Evolutionary conservation across 2,329 filamentous ascomycete genomes (phyloP).

Genomic region (Neofusicoccum sp.): DNA sequence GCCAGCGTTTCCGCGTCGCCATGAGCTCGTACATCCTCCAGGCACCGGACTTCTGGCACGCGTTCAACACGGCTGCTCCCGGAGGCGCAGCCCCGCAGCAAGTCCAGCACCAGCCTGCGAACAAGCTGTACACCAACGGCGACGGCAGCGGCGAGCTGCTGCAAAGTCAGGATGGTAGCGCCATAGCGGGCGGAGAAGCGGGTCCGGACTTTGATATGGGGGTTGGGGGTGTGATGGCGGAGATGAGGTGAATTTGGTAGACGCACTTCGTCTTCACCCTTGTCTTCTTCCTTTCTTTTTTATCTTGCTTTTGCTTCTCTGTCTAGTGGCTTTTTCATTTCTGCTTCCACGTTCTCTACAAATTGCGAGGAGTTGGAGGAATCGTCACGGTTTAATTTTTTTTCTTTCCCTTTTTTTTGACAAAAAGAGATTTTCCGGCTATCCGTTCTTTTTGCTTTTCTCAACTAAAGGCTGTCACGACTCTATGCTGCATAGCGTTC

Average conservation of each 20-base stretch:
- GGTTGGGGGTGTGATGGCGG: not conserved
- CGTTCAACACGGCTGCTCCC: conserved; percentile 46
- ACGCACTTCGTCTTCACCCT: too few species aligned
- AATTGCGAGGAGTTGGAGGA: not conserved
- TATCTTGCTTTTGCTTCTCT: too few species aligned
- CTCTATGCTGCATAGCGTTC: conserved; percentile 15
- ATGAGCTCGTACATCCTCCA: conserved; percentile 88
- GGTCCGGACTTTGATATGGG: conserved; percentile 3
- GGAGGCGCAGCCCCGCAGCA: not conserved
- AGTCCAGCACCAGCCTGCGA: not conserved
- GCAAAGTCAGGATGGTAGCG: not conserved
- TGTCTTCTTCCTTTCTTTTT: too few species aligned
- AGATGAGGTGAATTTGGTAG: not conserved
- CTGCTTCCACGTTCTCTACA: too few species aligned
- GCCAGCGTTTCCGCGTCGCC: conserved; percentile 89
- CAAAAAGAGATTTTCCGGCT: too few species aligned
- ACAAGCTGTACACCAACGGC: not conserved
- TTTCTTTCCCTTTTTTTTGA: not conserved
- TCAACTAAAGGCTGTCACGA: not conserved
- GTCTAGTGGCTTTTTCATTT: not conserved
- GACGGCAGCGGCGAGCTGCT: not conserved
- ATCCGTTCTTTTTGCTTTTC: not conserved
- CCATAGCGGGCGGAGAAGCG: not conserved
- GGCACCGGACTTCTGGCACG: conserved; percentile 73
- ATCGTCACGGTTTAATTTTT: not conserved